These are phyloP conservation scores for Pholiota conissans DNA, from an alignment of 768 basidiomycete species.

Conservation along the genomic window DNA sequence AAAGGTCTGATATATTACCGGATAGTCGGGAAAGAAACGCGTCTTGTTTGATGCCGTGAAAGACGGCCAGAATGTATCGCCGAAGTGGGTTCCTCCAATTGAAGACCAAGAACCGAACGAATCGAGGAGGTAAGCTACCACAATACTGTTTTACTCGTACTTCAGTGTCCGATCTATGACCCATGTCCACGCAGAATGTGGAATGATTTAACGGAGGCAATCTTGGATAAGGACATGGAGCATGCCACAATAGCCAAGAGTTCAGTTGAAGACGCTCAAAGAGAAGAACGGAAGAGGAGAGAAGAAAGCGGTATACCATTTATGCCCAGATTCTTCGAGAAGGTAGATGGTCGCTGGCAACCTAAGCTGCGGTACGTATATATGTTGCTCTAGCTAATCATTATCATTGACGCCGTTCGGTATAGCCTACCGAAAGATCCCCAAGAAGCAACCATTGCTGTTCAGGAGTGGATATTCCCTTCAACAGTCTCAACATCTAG, in stretches of 20 bases:
- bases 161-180: background rate
- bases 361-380: slow-evolving; percentile 71
- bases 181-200: slow-evolving; percentile 58
- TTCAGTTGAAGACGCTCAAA: slow-evolving; percentile 87
- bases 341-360: slow-evolving; percentile 74
- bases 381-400: too few species aligned
- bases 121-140: slow-evolving; percentile 67
- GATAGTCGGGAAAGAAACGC: slow-evolving; percentile 65
- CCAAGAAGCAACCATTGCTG: slow-evolving; percentile 58
- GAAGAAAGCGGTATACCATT: slow-evolving; percentile 74
- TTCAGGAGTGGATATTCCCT: slow-evolving; percentile 81
- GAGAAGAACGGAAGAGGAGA: slow-evolving; percentile 71
- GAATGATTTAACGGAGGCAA: slow-evolving; percentile 82
- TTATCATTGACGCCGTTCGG: slow-evolving; percentile 7
- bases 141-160: background rate
- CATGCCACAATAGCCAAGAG: slow-evolving; percentile 89
- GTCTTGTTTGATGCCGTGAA: slow-evolving; percentile 82
- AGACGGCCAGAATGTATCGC: slow-evolving; percentile 71
- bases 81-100: slow-evolving; percentile 85
- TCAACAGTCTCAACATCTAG: slow-evolving; percentile 17
- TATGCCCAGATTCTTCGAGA: slow-evolving; percentile 80
- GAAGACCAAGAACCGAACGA: slow-evolving; percentile 89
- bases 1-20: background rate
- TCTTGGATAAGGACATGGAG: slow-evolving; percentile 88
- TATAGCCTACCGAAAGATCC: slow-evolving; percentile 72